A percentile compares a stretch with the other conserved stretches of the same genome.
Conservation (phyloP, 345 rosid species). For the Populus deltoides region DNA sequence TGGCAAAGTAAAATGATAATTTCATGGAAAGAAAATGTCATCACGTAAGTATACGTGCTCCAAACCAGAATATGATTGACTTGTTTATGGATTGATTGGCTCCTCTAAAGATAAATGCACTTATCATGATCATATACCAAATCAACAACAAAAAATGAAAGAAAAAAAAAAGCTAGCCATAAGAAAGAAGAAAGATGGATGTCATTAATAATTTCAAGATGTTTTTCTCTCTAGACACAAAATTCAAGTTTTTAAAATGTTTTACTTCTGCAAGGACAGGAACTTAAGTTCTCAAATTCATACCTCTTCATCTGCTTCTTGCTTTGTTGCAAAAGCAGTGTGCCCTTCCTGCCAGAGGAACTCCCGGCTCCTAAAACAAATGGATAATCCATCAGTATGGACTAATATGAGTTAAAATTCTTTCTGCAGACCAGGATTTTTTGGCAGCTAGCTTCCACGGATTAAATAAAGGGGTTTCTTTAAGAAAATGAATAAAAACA, state of each 20-base stretch:
- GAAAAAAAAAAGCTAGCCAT: too few relatives aligned
- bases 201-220: background rate
- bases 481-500: background rate
- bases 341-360: conserved; percentile 99
- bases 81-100: background rate
- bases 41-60: background rate
- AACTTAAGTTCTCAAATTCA: conserved; percentile 9
- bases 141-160: too few relatives aligned
- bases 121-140: background rate
- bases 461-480: background rate
- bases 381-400: conserved; percentile 1
- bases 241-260: background rate
- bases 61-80: background rate
- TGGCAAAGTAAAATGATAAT: background rate
- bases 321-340: conserved; percentile 85
- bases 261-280: background rate
- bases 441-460: background rate
- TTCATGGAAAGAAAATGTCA: background rate
- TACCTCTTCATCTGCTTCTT: conserved; percentile 92
- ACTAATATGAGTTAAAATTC: background rate
- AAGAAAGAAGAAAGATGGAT: too few relatives aligned
- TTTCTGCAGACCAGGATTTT: background rate
- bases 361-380: conserved; percentile 74
- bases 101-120: background rate
- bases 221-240: too few relatives aligned